Base-by-base conservation (phyloP, 2,329 filamentous ascomycete genomes). In the Mycogone perniciosa region DNA sequence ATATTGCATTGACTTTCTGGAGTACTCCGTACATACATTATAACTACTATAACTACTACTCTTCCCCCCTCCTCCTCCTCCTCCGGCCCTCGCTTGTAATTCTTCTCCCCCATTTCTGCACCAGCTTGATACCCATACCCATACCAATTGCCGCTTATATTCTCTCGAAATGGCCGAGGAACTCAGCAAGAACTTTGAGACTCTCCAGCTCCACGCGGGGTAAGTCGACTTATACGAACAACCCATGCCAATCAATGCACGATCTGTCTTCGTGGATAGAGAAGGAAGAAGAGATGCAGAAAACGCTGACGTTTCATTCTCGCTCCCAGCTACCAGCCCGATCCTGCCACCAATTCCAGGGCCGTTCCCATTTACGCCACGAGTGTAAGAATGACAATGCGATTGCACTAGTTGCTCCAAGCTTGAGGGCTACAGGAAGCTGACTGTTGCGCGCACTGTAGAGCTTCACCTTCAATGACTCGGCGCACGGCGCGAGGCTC, bases 291-390 rank as follows among this genome's bases (percentile, higher is more conserved):
- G 4, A 38, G 41, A 29, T 34, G 31, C 51, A 50, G 38, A 53
- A 4, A 31, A 48, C 5, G 41, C 46, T 52, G 54, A 51, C 56
- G n/a, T 33, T 20, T 9, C 31, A 55, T 29, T 49, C 10, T 37
- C 6, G 31, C 31, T 43, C 41, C 46, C 60, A 95, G 89, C 55
- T 88, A 95, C 60, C 77, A 84, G 62, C 83, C 88, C 27, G 93
- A 97, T 67, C 73, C 87, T 29, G 69, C 84, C 2, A 96, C 92
- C 55, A 92, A 95, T 54, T 80, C 93, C 29, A 84, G 93, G 62
- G 93, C 92, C 43, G 90, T 96, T 7, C 93, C 93, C 48, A 97
- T 99, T 66, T 97, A 97, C 67, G 90, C 92, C 10, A 91, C 91
- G 5, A 92, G 86, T n/a, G 79, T 81, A 56, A 47, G 56, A 29